A percentile compares a stretch with the other conserved stretches of the same genome.
These are phyloP conservation scores for Emergomyces pasteurianus DNA, from an alignment of 2,329 filamentous ascomycete species.

Conservation along the genomic window DNA sequence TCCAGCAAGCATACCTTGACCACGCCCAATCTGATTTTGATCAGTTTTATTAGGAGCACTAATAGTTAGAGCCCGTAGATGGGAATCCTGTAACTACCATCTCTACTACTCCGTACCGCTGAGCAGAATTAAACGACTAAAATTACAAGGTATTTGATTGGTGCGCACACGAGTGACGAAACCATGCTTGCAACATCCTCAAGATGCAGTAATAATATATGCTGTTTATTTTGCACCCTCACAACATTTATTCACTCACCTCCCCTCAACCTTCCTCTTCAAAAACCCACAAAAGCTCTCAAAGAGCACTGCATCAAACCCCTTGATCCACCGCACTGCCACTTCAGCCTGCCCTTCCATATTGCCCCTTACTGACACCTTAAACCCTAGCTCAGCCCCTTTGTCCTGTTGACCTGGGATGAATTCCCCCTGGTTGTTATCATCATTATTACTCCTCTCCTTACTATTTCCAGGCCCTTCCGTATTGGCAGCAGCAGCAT, in stretches of 20 bases:
- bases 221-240: background rate
- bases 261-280: slow-evolving; percentile 39
- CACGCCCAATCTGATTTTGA: background rate
- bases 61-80: no score
- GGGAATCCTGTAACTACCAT: background rate
- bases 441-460: slow-evolving; percentile 8
- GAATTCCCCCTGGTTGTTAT: background rate
- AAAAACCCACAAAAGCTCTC: slow-evolving; percentile 81
- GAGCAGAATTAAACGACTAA: background rate
- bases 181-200: background rate
- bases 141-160: background rate
- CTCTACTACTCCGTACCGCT: background rate
- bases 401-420: background rate
- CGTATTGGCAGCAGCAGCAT: slow-evolving; percentile 16
- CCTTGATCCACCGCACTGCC: slow-evolving; percentile 60
- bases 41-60: no score
- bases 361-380: slow-evolving; percentile 53
- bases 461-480: slow-evolving; percentile 24
- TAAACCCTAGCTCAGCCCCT: slow-evolving; percentile 43
- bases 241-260: slow-evolving; percentile 4
- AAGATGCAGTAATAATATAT: background rate
- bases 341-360: slow-evolving; percentile 46
- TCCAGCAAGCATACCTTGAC: background rate
- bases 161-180: background rate
- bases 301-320: slow-evolving; percentile 60